A percentile compares a stretch with the other conserved stretches of the same genome.
Conservation (phyloP, 2,329 filamentous ascomycete genomes). For the Penicillium verrucosum region DNA sequence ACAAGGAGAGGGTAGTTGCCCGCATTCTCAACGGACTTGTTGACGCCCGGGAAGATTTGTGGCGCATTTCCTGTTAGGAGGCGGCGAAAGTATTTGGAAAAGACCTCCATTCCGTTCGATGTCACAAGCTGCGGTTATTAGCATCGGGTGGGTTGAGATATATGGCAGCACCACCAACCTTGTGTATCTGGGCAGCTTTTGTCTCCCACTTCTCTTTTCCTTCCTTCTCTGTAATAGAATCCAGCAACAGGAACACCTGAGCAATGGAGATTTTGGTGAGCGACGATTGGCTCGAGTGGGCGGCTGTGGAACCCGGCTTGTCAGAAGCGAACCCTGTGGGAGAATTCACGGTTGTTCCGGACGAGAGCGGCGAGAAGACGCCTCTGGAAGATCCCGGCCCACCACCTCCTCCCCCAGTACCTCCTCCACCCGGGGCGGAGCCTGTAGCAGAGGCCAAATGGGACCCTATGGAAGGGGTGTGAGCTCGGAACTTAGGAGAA, state of each 20-base stretch:
- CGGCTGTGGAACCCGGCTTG: conserved; percentile 43
- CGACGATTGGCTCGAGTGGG: conserved; percentile 54
- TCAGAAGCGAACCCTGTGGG: conserved; percentile 52
- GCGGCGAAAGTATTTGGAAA: conserved; percentile 90
- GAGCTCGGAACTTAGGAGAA: conserved; percentile 54
- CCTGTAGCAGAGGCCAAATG: conserved; percentile 57
- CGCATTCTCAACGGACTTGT: conserved; percentile 68
- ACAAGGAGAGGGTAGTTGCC: conserved; percentile 81
- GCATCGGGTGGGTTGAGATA: background rate
- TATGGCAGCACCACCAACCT: conserved; percentile 56
- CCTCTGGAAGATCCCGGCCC: conserved; percentile 57
- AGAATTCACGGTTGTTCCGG: conserved; percentile 53
- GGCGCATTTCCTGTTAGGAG: conserved; percentile 86
- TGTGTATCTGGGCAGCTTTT: conserved; percentile 86
- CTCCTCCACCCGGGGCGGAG: conserved; percentile 51
- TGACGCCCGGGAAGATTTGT: conserved; percentile 81
- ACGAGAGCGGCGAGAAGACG: conserved; percentile 59
- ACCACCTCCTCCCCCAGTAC: conserved; percentile 49
- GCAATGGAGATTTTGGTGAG: conserved; percentile 92
- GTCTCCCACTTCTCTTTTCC: conserved; percentile 87
- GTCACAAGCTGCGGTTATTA: conserved; percentile 69
- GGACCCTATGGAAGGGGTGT: conserved; percentile 53
- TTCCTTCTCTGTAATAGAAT: conserved; percentile 92
- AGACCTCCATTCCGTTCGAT: conserved; percentile 99
- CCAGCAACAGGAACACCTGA: conserved; percentile 90